Percentiles rank a stretch among this genome's conserved stretches.
Evolutionary conservation across 441 rosid species (phyloP).

Genomic region (Pelargonium fulgidum): DNA sequence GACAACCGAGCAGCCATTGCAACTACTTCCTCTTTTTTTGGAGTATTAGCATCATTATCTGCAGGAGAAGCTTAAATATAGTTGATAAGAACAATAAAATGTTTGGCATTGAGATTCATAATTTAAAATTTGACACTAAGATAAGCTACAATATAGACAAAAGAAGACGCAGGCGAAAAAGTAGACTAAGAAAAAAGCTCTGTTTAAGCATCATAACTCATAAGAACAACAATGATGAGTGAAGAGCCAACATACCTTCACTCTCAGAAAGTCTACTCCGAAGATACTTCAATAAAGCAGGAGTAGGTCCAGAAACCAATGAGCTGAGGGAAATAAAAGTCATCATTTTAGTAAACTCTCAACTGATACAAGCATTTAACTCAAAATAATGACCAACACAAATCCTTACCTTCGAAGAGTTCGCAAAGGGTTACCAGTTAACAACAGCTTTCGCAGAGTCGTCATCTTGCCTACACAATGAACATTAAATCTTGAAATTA

Average conservation of each 20-base stretch:
- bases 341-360: slow-evolving; percentile 16
- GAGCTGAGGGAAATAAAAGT: slow-evolving; percentile 41
- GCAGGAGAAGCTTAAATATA: slow-evolving; percentile 18
- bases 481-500: background rate
- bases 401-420: slow-evolving; percentile 71
- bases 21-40: slow-evolving; percentile 54
- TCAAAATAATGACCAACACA: slow-evolving; percentile 16
- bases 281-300: slow-evolving; percentile 73
- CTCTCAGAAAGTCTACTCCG: slow-evolving; percentile 68
- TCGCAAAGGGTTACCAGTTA: slow-evolving; percentile 79
- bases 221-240: background rate
- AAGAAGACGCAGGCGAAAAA: background rate
- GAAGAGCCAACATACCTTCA: slow-evolving; percentile 42
- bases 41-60: slow-evolving; percentile 56
- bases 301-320: slow-evolving; percentile 84
- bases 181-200: background rate
- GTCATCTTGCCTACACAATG: slow-evolving; percentile 69
- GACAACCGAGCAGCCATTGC: slow-evolving; percentile 81
- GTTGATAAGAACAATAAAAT: slow-evolving; percentile 7
- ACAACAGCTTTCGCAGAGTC: slow-evolving; percentile 66
- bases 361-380: slow-evolving; percentile 18
- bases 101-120: background rate
- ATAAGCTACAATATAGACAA: background rate
- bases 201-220: background rate
- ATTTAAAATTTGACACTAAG: background rate